A percentile compares a stretch with the other conserved stretches of the same genome.
phyloP scores from a whole-genome alignment of 2,329 filamentous ascomycete genomes.

The Penicillium sp. region DNA sequence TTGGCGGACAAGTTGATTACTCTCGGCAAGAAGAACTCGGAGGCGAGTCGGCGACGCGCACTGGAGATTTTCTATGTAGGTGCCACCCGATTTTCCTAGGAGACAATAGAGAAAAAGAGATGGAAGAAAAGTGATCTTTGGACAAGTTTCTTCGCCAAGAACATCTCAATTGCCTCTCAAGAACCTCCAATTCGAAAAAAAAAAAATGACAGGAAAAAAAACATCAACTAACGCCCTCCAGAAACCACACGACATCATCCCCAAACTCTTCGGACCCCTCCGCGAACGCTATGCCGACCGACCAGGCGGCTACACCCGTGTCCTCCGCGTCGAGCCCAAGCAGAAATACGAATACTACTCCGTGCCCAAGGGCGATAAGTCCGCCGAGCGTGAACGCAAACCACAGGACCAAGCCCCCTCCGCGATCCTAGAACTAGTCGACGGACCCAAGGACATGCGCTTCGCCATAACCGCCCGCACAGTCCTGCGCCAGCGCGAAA shows the following conservation, averaged over 20 bases:
- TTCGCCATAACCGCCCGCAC: slow-evolving; percentile 92
- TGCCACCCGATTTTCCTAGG: slow-evolving; percentile 23
- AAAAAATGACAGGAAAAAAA: not conserved
- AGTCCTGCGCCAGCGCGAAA: slow-evolving; percentile 64
- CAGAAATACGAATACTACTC: slow-evolving; percentile 52
- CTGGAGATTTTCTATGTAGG: slow-evolving; percentile 83
- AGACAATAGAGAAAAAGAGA: no score
- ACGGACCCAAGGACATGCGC: slow-evolving; percentile 90
- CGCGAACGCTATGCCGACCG: slow-evolving; percentile 76
- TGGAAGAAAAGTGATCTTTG: no score
- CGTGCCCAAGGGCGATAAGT: slow-evolving; percentile 20
- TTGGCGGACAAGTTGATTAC: slow-evolving; percentile 94
- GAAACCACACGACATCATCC: slow-evolving; percentile 57
- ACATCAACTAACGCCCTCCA: slow-evolving; percentile 14
- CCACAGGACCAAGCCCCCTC: slow-evolving; percentile 79
- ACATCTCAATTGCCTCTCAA: not conserved
- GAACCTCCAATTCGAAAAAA: not conserved
- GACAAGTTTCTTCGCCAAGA: no score
- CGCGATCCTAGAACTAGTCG: slow-evolving; percentile 92
- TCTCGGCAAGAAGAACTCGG: slow-evolving; percentile 88
- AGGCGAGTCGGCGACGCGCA: slow-evolving; percentile 76
- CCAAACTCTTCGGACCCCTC: slow-evolving; percentile 86
- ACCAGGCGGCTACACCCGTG: slow-evolving; percentile 91
- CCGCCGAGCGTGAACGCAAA: slow-evolving; percentile 21
- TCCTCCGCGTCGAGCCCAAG: slow-evolving; percentile 87